Conservation (phyloP, 2,329 filamentous ascomycete genomes). For the Fusarium citri region DNA sequence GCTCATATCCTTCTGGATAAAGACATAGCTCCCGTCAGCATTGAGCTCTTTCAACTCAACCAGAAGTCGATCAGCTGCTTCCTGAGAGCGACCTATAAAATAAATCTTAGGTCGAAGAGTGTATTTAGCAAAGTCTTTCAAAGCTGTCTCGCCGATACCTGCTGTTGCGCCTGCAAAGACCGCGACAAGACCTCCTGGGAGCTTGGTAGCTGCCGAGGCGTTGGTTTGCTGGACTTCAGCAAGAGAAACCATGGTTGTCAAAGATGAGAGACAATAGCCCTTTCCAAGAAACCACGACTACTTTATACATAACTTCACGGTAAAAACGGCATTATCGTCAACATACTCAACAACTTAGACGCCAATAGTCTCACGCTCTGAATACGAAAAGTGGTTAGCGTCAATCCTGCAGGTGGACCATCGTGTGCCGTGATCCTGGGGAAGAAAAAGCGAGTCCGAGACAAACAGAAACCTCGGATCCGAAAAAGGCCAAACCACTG, state of each 20-base stretch:
- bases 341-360: neutral
- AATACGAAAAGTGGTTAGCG: slow-evolving; percentile 43
- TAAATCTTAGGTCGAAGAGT: slow-evolving; percentile 60
- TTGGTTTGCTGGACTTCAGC: slow-evolving; percentile 30
- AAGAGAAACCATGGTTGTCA: slow-evolving; percentile 28
- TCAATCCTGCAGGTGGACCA: neutral
- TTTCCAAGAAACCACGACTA: neutral
- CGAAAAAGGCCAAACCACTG: neutral
- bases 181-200: slow-evolving; percentile 51
- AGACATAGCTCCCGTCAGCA: slow-evolving; percentile 56
- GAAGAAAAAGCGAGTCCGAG: slow-evolving; percentile 31
- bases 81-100: slow-evolving; percentile 60
- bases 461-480: neutral
- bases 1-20: slow-evolving; percentile 62
- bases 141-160: slow-evolving; percentile 64
- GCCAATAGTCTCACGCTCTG: slow-evolving; percentile 3
- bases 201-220: slow-evolving; percentile 4
- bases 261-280: neutral
- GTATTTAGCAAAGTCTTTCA: slow-evolving; percentile 59
- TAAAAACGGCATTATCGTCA: neutral
- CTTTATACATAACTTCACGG: neutral
- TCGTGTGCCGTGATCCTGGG: neutral
- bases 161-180: slow-evolving; percentile 66
- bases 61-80: slow-evolving; percentile 53
- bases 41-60: slow-evolving; percentile 58